Base-by-base conservation (phyloP, 2,329 filamentous ascomycete species). In the Diaporthe vaccinii region DNA sequence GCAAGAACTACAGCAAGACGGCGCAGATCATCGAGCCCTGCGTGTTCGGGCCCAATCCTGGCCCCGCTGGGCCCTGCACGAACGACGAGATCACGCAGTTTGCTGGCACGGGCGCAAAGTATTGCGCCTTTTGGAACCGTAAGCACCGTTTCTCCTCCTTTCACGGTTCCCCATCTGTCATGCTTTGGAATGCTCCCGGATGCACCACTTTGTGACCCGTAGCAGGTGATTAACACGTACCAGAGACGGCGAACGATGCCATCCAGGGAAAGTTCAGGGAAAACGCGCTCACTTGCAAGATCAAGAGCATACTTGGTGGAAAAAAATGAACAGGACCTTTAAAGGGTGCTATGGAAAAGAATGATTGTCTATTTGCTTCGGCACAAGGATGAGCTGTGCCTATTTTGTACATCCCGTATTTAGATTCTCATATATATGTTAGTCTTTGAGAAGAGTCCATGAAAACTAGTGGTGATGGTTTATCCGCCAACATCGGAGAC, bases 1-100 rank as follows among this genome's bases (percentile, higher is more conserved):
- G 65, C 65, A 69, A 69, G 65, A 69, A 69, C 65, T 53, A 17
- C 31, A 53, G 31, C 65, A 69, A 55, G 49, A 41, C 36, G 34
- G 65, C 65, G 3, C 15, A 25, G 49, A 55, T 69, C n/a, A 69
- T 55, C n/a, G 65, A 69, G 65, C 49, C 65, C 4, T 69, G 65
- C 9, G 15, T 69, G 1, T 69, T 69, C 17, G 65, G 65, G 49
- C 22, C 34, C 15, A 41, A 69, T 17, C 65, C 65, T 4, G 65
- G 65, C 14, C 65, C 65, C 22, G 34, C 34, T 1, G 65, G 65
- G 3, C 15, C 49, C n/a, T 69, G 65, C 34, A 28, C 34, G 4
- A 41, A 3, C 12, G 65, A 55, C 17, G n/a, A 41, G 17, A 69
- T 69, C 31, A 15, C 14, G 10, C 34, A 55, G 17, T 69, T 55